Conservation (phyloP, 345 rosid species). For the Acer yangbiense region DNA sequence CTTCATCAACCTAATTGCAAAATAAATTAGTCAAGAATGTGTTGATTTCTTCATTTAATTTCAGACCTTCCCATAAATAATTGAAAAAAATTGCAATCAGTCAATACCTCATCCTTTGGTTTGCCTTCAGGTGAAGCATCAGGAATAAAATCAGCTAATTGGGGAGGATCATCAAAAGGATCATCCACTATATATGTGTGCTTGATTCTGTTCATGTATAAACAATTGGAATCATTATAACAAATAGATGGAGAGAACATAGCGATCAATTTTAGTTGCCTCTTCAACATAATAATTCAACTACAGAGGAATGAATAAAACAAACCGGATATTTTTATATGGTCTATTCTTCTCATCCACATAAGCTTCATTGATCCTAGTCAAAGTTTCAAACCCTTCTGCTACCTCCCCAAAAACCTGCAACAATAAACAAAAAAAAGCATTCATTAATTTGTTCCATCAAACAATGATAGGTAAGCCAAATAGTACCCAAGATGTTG, state of each 20-base stretch:
- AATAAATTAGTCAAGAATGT: conserved; percentile 1
- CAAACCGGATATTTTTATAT: conserved; percentile 71
- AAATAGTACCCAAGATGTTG: background rate
- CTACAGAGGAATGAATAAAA: conserved; percentile 9
- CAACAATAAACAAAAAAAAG: conserved; percentile 3
- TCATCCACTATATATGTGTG: conserved; percentile 81
- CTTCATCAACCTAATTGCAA: conserved; percentile 58
- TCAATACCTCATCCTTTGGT: conserved; percentile 81
- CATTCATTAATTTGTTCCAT: background rate
- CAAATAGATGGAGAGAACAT: conserved; percentile 6
- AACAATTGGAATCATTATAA: background rate
- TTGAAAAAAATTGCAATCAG: conserved; percentile 11
- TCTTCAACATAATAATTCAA: background rate
- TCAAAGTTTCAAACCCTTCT: conserved; percentile 84
- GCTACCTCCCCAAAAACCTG: conserved; percentile 96
- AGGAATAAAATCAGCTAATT: conserved; percentile 73
- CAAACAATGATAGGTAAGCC: background rate
- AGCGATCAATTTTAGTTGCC: background rate
- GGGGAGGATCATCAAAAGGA: conserved; percentile 90
- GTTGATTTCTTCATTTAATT: background rate
- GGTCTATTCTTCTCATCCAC: conserved; percentile 85
- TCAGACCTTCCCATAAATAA: background rate
- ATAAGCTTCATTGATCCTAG: conserved; percentile 87
- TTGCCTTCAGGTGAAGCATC: conserved; percentile 93
- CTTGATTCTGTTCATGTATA: conserved; percentile 59